Conservation (phyloP, 352 stramenopile genomes). For the Phytophthora syringae region DNA sequence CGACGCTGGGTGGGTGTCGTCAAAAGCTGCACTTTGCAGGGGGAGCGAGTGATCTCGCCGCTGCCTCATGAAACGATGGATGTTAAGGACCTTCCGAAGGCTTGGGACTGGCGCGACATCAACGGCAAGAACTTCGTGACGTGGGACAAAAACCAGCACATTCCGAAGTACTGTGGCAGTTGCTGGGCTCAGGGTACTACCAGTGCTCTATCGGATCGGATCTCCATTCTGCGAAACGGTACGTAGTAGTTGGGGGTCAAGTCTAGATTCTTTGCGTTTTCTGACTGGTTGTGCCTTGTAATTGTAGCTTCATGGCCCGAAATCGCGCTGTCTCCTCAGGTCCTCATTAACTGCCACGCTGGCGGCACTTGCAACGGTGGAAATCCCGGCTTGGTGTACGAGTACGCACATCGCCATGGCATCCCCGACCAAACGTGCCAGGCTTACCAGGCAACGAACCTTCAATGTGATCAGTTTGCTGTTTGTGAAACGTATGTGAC, state of each 20-base stretch:
- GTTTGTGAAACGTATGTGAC: constrained; percentile 81
- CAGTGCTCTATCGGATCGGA: constrained; percentile 90
- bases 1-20: constrained; percentile 52
- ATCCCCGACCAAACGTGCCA: constrained; percentile 94
- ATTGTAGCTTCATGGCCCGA: constrained; percentile 75
- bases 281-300: constrained; percentile 4
- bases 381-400: constrained; percentile 84
- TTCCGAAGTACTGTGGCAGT: constrained; percentile 94
- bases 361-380: constrained; percentile 81
- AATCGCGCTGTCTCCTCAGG: constrained; percentile 79
- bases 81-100: constrained; percentile 86
- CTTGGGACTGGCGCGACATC: constrained; percentile 96
- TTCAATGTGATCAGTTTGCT: constrained; percentile 75
- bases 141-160: constrained; percentile 99
- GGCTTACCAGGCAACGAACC: constrained; percentile 89
- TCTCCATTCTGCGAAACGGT: constrained; percentile 91
- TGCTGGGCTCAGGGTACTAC: constrained; percentile 93
- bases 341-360: constrained; percentile 88
- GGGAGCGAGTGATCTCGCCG: constrained; percentile 74
- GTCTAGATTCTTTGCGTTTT: constrained; percentile 2
- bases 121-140: constrained; percentile 95
- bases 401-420: constrained; percentile 88
- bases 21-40: constrained; percentile 68
- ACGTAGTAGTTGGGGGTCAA: constrained; percentile 1
- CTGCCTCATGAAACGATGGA: constrained; percentile 83